Base-by-base conservation (phyloP, 495 filamentous ascomycete species). In the Sordaria brevicollis region DNA sequence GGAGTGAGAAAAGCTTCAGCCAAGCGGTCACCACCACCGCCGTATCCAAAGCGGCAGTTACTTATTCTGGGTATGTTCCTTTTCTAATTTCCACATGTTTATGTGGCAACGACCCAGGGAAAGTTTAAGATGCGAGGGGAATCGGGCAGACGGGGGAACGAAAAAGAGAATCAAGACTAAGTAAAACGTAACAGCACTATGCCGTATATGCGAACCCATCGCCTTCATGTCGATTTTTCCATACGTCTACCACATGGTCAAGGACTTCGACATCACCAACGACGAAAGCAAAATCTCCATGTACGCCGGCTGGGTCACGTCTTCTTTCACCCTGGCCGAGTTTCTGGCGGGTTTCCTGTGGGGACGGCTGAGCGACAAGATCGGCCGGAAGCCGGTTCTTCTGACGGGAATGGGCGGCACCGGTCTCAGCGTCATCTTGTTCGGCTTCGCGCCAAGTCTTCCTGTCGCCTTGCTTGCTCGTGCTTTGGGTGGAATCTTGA, bases 221-320 rank as follows among this genome's bases (percentile, higher is more conserved):
- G 96, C 95, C 10, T 98, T 99, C 85, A 98, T 97, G 91, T 97
- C 93, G 66, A 97, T 99, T 74, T 98, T 99, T 77, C 96, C 95
- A 4, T 99, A 99, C 77, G 93, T 94, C 76, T 99, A 97, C 82
- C 95, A 90, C 83, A 99, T 99, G 95, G 92, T 98, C 65, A 85
- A 92, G 74, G 92, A 91, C 38, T 99, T 99, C 81, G 83, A 92
- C 73, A 89, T 95, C 79, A 91, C 93, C 57, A 80, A 90, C 70
- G 89, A 92, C 75, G 85, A 92, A 68, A 87, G 86, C 71, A 87
- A 91, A 77, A 96, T 97, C 74, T 90, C 93, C 21, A 84, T 97
- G 67, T 99, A 97, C 77, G 93, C 92, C 49, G 96, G 96, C 72
- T 90, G 98, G 90, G 94, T 99, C 71, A 98, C 93, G 2, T 97